A percentile compares a stretch with the other conserved stretches of the same genome.
Evolutionary conservation across 2,329 filamentous ascomycete species (phyloP).

Genomic region (Colletotrichum costaricense): DNA sequence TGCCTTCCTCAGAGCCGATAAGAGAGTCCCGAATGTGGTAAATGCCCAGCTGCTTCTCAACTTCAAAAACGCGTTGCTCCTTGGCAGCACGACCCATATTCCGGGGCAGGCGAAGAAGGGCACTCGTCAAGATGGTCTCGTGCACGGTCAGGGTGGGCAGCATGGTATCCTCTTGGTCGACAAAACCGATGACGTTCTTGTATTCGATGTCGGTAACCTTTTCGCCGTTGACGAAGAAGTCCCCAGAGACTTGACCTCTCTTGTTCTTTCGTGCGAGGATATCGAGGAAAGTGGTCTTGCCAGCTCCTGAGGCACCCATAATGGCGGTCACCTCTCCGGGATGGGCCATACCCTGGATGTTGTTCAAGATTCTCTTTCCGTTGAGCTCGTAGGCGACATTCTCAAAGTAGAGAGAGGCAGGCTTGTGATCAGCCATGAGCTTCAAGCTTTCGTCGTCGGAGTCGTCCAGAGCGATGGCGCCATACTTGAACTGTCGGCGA

Average conservation of each 20-base stretch:
- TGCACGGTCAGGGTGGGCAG: constrained; percentile 95
- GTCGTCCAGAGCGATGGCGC: constrained; percentile 85
- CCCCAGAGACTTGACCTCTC: constrained; percentile 79
- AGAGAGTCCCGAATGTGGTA: constrained; percentile 93
- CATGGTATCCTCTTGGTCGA: constrained; percentile 98
- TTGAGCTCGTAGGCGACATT: constrained; percentile 89
- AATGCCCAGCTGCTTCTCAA: constrained; percentile 96
- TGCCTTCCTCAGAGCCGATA: constrained; percentile 95
- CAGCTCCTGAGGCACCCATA: constrained; percentile 97
- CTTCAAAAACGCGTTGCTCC: constrained; percentile 89
- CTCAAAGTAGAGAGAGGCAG: constrained; percentile 87
- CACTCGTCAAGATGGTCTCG: constrained; percentile 96
- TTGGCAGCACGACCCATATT: constrained; percentile 92
- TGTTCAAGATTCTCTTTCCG: constrained; percentile 84
- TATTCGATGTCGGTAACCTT: constrained; percentile 87
- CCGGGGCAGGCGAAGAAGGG: constrained; percentile 87
- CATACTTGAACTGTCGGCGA: constrained; percentile 76
- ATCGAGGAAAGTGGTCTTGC: constrained; percentile 97
- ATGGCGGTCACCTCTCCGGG: constrained; percentile 97
- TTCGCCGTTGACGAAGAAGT: constrained; percentile 95
- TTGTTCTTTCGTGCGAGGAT: constrained; percentile 98
- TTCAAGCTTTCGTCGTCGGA: constrained; percentile 89
- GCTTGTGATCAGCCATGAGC: constrained; percentile 90
- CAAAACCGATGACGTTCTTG: constrained; percentile 92
- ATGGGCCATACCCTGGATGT: constrained; percentile 86